Evolutionary conservation across 176 grass and related monocot species (phyloP), one percentile per base, ranked within the genome.

Genomic region (Poa pratensis): DNA sequence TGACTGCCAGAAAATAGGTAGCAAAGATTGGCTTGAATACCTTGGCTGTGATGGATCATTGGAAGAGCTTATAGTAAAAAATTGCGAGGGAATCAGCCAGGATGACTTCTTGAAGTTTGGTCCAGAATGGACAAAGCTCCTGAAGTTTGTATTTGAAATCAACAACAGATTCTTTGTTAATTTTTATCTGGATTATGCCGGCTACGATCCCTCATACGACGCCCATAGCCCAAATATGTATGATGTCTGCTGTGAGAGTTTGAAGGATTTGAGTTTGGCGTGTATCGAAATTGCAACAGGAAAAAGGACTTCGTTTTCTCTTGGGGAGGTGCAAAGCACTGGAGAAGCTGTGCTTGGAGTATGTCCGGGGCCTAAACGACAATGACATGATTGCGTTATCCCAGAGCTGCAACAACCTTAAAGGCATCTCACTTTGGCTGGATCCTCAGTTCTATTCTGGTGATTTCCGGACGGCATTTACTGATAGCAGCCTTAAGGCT

Each of bases 301-400:
- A n/a, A 59, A 23, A 23, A 59, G 55, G 55, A 59, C n/a, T 59
- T 59, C 55, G 55, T 59, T 22, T 59, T 59, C 55, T 59, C 55
- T n/a, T 59, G n/a, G 55, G 55, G 55, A 59, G n/a, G 55, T 59
- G 55, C n/a, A 59, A 59, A 59, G 55, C 55, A 23, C n/a, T 59
- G 20, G 55, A 59, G 55, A 59, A 11, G n/a, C 55, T 59, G 20
- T 23, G 19, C 55, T 23, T 59, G 20, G n/a, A 59, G 55, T 59
- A 59, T 59, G 55, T 59, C 9, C n/a, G 20, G 8, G 55, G n/a
- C 55, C 55, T 59, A 59, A 59, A 59, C 9, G 54, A 58, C 54
- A 58, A 58, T 58, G 54, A 58, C 8, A 22, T 58, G 7, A 58
- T 22, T 58, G 20, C 54, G 1, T 58, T 58, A 58, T 58, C 19